phyloP scores from a whole-genome alignment of 2,329 filamentous ascomycete genomes.

The Gliomastix tumulicola region DNA sequence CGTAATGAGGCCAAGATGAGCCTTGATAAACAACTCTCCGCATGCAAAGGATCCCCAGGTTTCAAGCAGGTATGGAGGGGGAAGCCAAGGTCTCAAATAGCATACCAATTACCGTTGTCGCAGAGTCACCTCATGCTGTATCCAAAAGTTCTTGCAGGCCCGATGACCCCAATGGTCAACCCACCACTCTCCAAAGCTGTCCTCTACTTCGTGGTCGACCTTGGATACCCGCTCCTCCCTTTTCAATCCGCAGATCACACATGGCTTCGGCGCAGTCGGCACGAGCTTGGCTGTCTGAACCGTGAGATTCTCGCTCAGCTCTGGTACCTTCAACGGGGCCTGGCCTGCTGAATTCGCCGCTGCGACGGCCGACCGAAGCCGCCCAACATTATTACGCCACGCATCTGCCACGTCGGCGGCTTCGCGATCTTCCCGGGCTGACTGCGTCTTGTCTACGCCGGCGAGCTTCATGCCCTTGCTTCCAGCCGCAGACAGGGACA shows the following conservation, averaged over 20 bases:
- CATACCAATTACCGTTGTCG: conserved; percentile 57
- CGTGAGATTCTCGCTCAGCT: conserved; percentile 62
- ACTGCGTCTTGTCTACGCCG: conserved; percentile 76
- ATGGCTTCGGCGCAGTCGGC: conserved; percentile 65
- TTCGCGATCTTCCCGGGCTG: conserved; percentile 78
- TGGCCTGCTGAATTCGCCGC: conserved; percentile 55
- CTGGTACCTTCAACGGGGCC: conserved; percentile 53
- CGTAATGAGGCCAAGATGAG: too few species aligned
- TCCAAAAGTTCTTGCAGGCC: conserved; percentile 80
- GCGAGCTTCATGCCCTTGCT: conserved; percentile 87
- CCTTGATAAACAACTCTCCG: too few species aligned
- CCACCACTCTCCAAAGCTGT: conserved; percentile 98
- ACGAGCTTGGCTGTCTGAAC: conserved; percentile 67
- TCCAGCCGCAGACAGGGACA: conserved; percentile 75
- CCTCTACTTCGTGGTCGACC: conserved; percentile 71
- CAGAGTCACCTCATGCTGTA: conserved; percentile 63
- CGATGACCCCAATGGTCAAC: conserved; percentile 79
- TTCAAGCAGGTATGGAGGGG: too few species aligned
- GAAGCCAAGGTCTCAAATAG: not conserved
- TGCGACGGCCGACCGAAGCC: conserved; percentile 66
- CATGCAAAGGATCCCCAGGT: too few species aligned
- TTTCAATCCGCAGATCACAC: conserved; percentile 81
- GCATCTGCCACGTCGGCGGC: conserved; percentile 66
- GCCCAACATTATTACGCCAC: conserved; percentile 72
- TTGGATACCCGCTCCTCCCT: conserved; percentile 75